Conservation (phyloP, 2,329 filamentous ascomycete genomes). For the Trichophyton mentagrophytes region DNA sequence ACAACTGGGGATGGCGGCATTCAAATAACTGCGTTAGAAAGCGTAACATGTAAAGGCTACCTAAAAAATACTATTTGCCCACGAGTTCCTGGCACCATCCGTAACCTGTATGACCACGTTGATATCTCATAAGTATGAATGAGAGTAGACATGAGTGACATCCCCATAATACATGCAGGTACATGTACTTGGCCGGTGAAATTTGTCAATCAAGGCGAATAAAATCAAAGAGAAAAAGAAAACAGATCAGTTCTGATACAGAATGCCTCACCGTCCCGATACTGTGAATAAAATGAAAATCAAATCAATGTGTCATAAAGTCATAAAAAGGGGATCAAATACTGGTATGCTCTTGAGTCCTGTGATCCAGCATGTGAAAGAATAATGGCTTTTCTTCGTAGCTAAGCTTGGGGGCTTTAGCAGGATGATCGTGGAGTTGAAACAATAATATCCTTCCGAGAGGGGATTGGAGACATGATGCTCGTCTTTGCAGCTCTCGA, state of each 20-base stretch:
- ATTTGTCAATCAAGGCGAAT: neutral
- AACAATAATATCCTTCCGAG: slow-evolving; percentile 27
- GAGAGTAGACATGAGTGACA: neutral
- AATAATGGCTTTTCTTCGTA: neutral
- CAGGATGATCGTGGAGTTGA: slow-evolving; percentile 25
- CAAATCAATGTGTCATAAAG: neutral
- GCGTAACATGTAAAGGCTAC: neutral
- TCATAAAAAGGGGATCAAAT: neutral
- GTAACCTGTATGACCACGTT: neutral
- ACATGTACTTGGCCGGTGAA: neutral
- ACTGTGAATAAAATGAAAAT: neutral
- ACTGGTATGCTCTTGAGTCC: neutral
- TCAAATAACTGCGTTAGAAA: neutral
- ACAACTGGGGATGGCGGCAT: neutral
- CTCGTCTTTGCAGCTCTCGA: slow-evolving; percentile 21
- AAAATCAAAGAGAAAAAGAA: slow-evolving; percentile 1
- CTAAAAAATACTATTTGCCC: neutral
- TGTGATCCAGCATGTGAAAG: neutral
- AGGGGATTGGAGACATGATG: slow-evolving; percentile 27
- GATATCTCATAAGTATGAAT: neutral
- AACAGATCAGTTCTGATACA: neutral
- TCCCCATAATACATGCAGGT: neutral
- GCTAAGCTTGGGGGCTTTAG: slow-evolving; percentile 8
- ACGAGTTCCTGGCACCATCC: neutral
- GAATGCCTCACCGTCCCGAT: neutral